Conservation (phyloP, 2,329 filamentous ascomycete species). For the Pseudogymnoascus sp. region DNA sequence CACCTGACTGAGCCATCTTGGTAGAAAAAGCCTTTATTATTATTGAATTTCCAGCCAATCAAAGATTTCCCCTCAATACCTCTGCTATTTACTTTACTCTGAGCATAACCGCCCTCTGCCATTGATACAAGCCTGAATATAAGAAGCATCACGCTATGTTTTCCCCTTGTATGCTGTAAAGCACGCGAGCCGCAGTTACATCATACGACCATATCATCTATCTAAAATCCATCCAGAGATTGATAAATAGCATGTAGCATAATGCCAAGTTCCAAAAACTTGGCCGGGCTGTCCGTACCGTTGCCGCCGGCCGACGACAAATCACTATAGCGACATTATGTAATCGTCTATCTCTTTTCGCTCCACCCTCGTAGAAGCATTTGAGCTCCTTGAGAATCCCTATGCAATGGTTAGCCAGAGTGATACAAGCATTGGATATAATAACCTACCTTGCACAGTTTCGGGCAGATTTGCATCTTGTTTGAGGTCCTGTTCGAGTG, state of each 20-base stretch:
- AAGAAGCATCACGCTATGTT: neutral
- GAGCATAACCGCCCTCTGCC: too few species aligned
- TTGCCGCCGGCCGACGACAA: too few species aligned
- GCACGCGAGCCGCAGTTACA: neutral
- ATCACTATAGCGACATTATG: neutral
- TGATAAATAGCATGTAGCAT: neutral
- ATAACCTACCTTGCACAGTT: neutral
- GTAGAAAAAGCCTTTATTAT: neutral
- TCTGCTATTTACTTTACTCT: neutral
- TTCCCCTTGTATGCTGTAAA: neutral
- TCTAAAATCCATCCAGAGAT: neutral
- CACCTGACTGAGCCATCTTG: neutral
- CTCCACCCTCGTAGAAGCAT: neutral
- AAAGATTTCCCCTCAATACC: neutral
- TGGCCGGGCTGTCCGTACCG: neutral
- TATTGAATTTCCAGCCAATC: neutral
- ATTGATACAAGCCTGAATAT: neutral
- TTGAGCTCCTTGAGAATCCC: neutral
- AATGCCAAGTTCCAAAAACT: neutral
- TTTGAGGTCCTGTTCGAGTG: neutral
- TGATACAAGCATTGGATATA: neutral
- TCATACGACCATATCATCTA: neutral
- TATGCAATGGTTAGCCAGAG: neutral
- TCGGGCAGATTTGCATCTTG: neutral
- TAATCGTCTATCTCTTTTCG: neutral